Evolutionary conservation across 495 filamentous ascomycete genomes (phyloP).

Genomic region (Neurospora sp.): DNA sequence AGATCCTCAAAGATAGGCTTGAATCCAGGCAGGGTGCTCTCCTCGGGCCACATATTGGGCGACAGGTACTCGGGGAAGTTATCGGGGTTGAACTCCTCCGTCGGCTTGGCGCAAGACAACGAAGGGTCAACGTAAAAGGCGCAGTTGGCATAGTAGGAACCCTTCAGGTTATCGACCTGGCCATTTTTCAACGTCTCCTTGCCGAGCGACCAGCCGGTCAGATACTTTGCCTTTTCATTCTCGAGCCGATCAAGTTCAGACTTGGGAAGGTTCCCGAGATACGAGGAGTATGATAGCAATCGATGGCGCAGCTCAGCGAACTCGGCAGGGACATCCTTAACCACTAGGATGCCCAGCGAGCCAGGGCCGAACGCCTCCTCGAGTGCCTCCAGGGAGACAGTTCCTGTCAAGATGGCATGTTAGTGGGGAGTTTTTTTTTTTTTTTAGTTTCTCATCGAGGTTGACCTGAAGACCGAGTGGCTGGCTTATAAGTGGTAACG

Average conservation of each 20-base stretch:
- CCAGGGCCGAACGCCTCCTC: conserved; percentile 83
- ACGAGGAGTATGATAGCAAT: conserved; percentile 78
- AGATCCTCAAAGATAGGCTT: conserved; percentile 59
- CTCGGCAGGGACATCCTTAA: conserved; percentile 65
- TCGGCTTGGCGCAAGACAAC: conserved; percentile 48
- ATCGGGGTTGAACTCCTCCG: conserved; percentile 47
- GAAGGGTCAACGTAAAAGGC: conserved; percentile 71
- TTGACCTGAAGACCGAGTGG: neutral
- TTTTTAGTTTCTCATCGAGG: neutral
- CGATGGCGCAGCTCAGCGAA: conserved; percentile 59
- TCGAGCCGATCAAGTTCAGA: conserved; percentile 66
- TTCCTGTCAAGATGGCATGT: conserved; percentile 29
- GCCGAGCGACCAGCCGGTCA: conserved; percentile 71
- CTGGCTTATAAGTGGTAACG: neutral
- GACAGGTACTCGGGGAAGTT: conserved; percentile 49
- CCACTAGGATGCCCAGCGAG: conserved; percentile 86
- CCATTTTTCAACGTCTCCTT: conserved; percentile 91
- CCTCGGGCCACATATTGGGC: conserved; percentile 75
- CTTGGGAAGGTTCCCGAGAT: conserved; percentile 71
- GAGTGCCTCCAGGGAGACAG: conserved; percentile 61
- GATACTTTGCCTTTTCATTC: conserved; percentile 50
- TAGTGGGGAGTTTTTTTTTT: neutral
- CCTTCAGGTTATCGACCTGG: conserved; percentile 85
- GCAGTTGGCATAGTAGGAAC: conserved; percentile 94
- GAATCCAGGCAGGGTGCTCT: conserved; percentile 61